phyloP scores from a whole-genome alignment of 2,329 filamentous ascomycete species.

The Hymenoscyphus occultus region DNA sequence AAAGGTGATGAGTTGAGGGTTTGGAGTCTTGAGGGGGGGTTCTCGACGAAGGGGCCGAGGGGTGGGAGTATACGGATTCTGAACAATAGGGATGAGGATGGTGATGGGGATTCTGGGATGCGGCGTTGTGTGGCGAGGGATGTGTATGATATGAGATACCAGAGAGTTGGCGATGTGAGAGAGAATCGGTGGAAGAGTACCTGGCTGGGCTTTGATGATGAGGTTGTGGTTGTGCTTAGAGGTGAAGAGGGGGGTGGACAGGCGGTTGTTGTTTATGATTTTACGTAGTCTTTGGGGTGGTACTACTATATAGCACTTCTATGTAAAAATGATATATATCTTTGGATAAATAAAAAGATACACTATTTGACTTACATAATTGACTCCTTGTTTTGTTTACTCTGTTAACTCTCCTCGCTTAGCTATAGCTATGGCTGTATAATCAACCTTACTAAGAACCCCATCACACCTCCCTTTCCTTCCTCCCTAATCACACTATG shows the following conservation, averaged over 20 bases:
- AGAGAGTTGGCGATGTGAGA: neutral
- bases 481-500: too few relatives aligned
- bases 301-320: too few relatives aligned
- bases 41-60: constrained; percentile 38
- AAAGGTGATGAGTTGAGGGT: constrained; percentile 59
- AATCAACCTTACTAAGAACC: too few relatives aligned
- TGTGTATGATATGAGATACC: neutral
- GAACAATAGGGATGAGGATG: neutral
- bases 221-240: constrained; percentile 64
- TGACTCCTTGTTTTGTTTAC: too few relatives aligned
- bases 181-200: constrained; percentile 35
- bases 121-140: neutral
- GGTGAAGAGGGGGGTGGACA: constrained; percentile 57
- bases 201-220: constrained; percentile 70
- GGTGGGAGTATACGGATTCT: constrained; percentile 47
- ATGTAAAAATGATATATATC: too few relatives aligned
- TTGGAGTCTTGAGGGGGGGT: constrained; percentile 65
- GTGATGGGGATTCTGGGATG: neutral
- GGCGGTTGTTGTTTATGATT: constrained; percentile 66
- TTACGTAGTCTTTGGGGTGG: constrained; percentile 45
- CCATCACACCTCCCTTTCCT: too few relatives aligned
- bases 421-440: too few relatives aligned
- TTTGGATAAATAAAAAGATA: too few relatives aligned
- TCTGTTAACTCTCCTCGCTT: too few relatives aligned
- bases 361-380: too few relatives aligned